These are phyloP conservation scores for Colletotrichum caudatum DNA, from an alignment of 2,329 filamentous ascomycete genomes.

Conservation along the genomic window DNA sequence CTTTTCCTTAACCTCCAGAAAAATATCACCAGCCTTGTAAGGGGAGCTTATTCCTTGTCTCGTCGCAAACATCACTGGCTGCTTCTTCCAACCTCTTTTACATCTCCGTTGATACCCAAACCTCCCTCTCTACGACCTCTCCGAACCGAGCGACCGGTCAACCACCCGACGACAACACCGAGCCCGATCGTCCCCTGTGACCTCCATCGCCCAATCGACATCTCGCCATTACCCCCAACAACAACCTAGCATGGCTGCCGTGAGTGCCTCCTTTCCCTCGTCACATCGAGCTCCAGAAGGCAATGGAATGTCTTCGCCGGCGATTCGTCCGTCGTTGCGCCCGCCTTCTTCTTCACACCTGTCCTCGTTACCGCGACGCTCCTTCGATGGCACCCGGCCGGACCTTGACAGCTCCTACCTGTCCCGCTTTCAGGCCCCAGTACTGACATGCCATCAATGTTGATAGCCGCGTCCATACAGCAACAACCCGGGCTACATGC, in stretches of 20 bases:
- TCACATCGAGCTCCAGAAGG: not conserved
- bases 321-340: not conserved
- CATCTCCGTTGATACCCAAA: constrained; percentile 44
- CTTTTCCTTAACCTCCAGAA: constrained; percentile 43
- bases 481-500: constrained; percentile 69
- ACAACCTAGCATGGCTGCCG: constrained; percentile 43
- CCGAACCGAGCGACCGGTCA: constrained; percentile 35
- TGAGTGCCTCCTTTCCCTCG: constrained; percentile 31
- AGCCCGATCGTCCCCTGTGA: constrained; percentile 33
- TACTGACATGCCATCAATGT: constrained; percentile 35
- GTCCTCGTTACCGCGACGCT: constrained; percentile 15
- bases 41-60: constrained; percentile 39
- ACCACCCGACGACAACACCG: constrained; percentile 33
- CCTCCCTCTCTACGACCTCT: constrained; percentile 18
- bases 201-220: constrained; percentile 28
- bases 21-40: constrained; percentile 44
- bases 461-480: constrained; percentile 59
- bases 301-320: not conserved
- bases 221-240: constrained; percentile 38
- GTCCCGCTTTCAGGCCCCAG: constrained; percentile 25
- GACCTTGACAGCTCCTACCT: constrained; percentile 30
- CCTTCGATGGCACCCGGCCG: not conserved
- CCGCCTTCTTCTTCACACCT: not conserved
- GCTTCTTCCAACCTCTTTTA: constrained; percentile 36
- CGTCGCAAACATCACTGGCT: constrained; percentile 43